Percentiles rank a stretch among this genome's conserved stretches.
Evolutionary conservation across 139 green algal species (phyloP).

Genomic region (Trebouxia sp.): DNA sequence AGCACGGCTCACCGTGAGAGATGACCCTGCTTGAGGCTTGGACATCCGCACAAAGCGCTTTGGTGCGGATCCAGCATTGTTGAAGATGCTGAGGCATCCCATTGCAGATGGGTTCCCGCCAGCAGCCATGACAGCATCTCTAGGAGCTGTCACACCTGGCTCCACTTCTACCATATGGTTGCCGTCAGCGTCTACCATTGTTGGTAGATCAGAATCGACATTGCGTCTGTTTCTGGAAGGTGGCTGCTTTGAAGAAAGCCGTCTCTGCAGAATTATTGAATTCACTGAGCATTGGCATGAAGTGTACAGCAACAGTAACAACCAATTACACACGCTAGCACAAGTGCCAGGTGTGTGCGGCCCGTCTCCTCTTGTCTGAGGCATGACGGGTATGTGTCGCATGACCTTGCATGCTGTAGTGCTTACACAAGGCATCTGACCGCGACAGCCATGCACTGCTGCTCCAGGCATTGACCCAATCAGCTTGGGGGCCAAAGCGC

Average conservation of each 20-base stretch:
- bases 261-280: not conserved
- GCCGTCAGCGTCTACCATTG: not conserved
- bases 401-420: no score
- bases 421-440: no score
- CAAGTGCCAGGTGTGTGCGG: no score
- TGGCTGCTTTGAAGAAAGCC: not conserved
- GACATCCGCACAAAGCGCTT: slow-evolving; percentile 28
- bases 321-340: no score
- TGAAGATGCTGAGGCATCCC: slow-evolving; percentile 21
- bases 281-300: not conserved
- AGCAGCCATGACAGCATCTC: slow-evolving; percentile 3
- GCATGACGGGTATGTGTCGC: no score
- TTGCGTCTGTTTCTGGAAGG: not conserved
- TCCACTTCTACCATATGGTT: slow-evolving; percentile 11
- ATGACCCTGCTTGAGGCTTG: slow-evolving; percentile 21
- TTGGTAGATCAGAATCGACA: not conserved
- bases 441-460: no score
- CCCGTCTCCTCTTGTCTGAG: no score
- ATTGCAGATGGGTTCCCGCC: not conserved
- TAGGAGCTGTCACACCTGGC: slow-evolving; percentile 10
- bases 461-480: no score
- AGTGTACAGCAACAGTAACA: no score
- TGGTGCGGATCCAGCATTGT: slow-evolving; percentile 1
- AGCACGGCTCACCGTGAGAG: slow-evolving; percentile 19
- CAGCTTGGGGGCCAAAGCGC: no score